Percentiles rank a stretch among this genome's conserved stretches.
Evolutionary conservation across 345 rosid genomes (phyloP).

Genomic region (Melaleuca quinquenervia): DNA sequence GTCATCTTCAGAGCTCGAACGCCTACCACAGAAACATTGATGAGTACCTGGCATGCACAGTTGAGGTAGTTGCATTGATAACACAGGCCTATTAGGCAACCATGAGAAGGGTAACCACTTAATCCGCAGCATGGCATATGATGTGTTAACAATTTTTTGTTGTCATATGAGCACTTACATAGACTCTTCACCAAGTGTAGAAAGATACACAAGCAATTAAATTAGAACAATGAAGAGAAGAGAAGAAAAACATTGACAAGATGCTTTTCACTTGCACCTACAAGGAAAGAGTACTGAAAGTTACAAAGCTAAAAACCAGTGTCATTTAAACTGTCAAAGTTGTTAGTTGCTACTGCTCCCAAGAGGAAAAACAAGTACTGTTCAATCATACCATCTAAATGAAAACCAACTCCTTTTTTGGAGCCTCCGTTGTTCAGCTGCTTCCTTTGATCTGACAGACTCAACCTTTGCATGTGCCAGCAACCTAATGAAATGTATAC

Average conservation of each 20-base stretch:
- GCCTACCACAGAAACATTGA: constrained; percentile 32
- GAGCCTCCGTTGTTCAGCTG: constrained; percentile 73
- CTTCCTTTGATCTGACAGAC: constrained; percentile 85
- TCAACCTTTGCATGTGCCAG: constrained; percentile 99
- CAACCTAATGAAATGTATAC: constrained; percentile 35
- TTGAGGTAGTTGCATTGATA: background rate
- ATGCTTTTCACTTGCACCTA: background rate
- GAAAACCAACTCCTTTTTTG: constrained; percentile 85
- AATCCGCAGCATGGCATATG: background rate
- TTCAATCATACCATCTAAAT: constrained; percentile 53
- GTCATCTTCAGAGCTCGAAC: constrained; percentile 41
- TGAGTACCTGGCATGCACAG: background rate
- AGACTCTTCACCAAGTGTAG: background rate
- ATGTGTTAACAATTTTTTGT: background rate
- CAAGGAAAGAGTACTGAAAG: background rate
- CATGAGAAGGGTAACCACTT: background rate
- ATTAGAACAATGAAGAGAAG: background rate
- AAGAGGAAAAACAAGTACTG: background rate
- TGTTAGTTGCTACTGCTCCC: background rate
- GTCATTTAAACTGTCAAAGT: background rate
- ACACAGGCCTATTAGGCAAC: background rate
- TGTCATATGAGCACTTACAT: background rate
- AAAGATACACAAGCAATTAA: background rate
- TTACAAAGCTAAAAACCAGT: background rate
- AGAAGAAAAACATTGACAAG: background rate